Evolutionary conservation across 306 rosid genomes (phyloP), one percentile per base, ranked within the genome.

Genomic region (Vachellia collinsii): DNA sequence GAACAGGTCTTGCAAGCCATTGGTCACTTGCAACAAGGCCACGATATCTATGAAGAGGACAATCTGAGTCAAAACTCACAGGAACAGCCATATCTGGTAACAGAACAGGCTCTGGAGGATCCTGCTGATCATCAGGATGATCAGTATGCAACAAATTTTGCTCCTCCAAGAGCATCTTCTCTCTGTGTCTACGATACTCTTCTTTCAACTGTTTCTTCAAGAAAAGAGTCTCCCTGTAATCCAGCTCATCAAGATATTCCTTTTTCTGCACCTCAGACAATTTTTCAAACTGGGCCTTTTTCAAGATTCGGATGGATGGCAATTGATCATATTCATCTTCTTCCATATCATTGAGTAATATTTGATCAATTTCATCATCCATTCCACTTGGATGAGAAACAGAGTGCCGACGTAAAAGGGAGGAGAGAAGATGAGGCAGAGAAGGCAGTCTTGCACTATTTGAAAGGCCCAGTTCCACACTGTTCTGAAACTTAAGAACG

Each of bases 51-150:
- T 93, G 94, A 36, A 81, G 67, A 39, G 91, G 86, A 53, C 85
- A 87, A 68, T 92, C 79, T 6, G 93, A 84, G 79, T 89, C 94
- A 82, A 96, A 93, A 87, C 90, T 90, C 11, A 83, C 85, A 77
- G 99, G 99, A 83, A 92, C 81, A 17, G 92, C 89, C 92, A 92
- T 93, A 82, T 93, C 99, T 8, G 99, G 98, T 70, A 90, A 89
- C 77, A 84, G 76, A 79, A 89, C 86, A 79, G 97, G 90, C 68
- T 92, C 97, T 1, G 88, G 83, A 76, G 92, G 72, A 62, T 80
- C 82, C 82, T 84, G 91, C 89, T 84, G 89, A 80, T 82, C 87
- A 68, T 91, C 89, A 50, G 83, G 43, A 85, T 84, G 69, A 79
- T 86, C 89, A 39, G 72, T 79, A 41, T 77, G 70, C 16, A 38